phyloP scores from a whole-genome alignment of 2,329 filamentous ascomycete species.

The Talaromyces rugulosus region DNA sequence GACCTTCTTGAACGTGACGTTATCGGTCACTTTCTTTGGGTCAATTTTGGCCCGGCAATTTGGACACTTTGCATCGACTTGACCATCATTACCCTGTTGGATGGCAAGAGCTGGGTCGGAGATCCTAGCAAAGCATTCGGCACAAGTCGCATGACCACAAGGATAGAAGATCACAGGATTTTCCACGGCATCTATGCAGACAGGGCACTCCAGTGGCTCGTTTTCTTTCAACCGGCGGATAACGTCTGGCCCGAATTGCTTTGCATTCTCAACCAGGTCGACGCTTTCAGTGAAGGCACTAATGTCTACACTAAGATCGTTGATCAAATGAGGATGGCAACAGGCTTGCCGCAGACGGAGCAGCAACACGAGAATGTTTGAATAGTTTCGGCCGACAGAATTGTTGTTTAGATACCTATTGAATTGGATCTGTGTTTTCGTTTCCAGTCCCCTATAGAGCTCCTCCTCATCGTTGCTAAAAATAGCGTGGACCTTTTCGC shows the following conservation, averaged over 20 bases:
- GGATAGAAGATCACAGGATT: constrained; percentile 76
- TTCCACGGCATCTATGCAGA: constrained; percentile 71
- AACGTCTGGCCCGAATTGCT: constrained; percentile 55
- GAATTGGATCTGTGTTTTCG: constrained; percentile 64
- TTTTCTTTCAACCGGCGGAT: constrained; percentile 61
- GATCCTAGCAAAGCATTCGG: constrained; percentile 69
- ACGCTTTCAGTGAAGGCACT: constrained; percentile 47
- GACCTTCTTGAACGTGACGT: constrained; percentile 67
- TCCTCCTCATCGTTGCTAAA: constrained; percentile 63
- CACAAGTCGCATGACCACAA: constrained; percentile 77
- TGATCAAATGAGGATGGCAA: constrained; percentile 70
- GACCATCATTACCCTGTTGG: constrained; percentile 56
- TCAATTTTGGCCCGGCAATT: constrained; percentile 68
- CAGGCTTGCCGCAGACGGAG: constrained; percentile 76
- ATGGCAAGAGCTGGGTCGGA: constrained; percentile 58
- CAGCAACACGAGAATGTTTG: constrained; percentile 73
- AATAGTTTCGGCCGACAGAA: constrained; percentile 69
- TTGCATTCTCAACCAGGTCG: constrained; percentile 60
- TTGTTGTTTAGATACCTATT: constrained; percentile 70
- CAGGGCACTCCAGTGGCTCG: constrained; percentile 70
- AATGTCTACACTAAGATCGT: constrained; percentile 56
- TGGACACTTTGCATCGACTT: constrained; percentile 61
- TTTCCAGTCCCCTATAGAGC: constrained; percentile 65
- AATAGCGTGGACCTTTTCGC: constrained; percentile 57
- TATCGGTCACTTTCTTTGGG: constrained; percentile 67